Base-by-base conservation (phyloP, 352 stramenopile genomes). In the Pseudoperonospora humuli region DNA sequence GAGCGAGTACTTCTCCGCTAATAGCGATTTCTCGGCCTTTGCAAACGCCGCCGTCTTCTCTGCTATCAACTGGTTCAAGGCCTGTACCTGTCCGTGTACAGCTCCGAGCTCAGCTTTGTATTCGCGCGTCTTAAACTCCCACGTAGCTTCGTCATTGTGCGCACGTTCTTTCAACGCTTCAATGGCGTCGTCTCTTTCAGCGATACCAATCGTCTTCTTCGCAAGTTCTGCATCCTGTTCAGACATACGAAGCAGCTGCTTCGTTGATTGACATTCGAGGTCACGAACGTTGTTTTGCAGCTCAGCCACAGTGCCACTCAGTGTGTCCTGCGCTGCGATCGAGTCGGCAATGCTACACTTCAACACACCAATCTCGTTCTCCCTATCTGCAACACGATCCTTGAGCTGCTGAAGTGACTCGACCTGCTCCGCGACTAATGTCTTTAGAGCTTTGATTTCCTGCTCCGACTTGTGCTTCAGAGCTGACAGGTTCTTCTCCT, bases 101-200 rank as follows among this genome's bases (percentile, higher is more conserved):
- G 57, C 32, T 28, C 69, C 57, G 20, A 75, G 18, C 18, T 69
- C 50, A 33, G 50, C 54, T 49, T 64, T 54, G 41, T 57, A 54
- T 15, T 67, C 41, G 9, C 26, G 28, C 15, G 7, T 24, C 26
- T 57, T 66, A 9, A 45, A 13, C 34, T 52, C 39, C 55, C 41
- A 60, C 6, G 14, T 32, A 31, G 42, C 35, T 53, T 70, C 42
- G 17, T 51, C n/a, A 13, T 31, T 50, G 9, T 46, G 33, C 20
- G 31, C n/a, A 40, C 21, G 39, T 18, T 61, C 38, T 17, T 57
- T 51, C 28, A 70, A 57, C 13, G 28, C 37, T 10, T 21, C 32
- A 53, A 70, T 63, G 3, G n/a, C 41, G 7, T 47, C 21, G 18
- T 67, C 54, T 37, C 35, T 47, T 9, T 54, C 34, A 3, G 32